phyloP scores from a whole-genome alignment of 768 basidiomycete species.

The Boletus subparvulus region DNA sequence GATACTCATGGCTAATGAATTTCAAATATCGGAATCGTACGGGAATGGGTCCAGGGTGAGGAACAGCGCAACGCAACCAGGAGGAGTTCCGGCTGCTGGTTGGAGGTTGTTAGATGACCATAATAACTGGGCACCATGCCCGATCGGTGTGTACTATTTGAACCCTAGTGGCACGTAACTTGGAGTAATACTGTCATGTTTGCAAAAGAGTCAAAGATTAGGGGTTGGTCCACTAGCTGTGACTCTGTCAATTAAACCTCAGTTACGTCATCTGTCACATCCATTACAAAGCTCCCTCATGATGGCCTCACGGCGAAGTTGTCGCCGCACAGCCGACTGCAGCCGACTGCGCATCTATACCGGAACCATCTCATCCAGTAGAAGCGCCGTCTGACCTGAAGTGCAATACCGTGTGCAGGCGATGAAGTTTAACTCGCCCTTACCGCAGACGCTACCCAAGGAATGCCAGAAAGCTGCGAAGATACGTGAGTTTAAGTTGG shows the following conservation, averaged over 20 bases:
- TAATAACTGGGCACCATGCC: conserved; percentile 60
- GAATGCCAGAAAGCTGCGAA: conserved; percentile 87
- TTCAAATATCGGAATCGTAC: background rate
- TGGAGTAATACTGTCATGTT: background rate
- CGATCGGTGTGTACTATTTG: conserved; percentile 57
- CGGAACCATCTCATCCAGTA: background rate
- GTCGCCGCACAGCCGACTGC: conserved; percentile 20
- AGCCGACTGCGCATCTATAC: conserved; percentile 22
- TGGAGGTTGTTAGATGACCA: conserved; percentile 51
- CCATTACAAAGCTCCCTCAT: conserved; percentile 17
- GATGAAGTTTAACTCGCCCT: conserved; percentile 52
- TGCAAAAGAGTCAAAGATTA: background rate
- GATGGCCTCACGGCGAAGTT: background rate
- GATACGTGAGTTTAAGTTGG: conserved; percentile 56
- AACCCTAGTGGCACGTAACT: conserved; percentile 6
- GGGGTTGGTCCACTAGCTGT: too few relatives aligned
- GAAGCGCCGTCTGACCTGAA: background rate
- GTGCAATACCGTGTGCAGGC: background rate
- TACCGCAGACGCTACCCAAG: conserved; percentile 62
- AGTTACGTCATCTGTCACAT: conserved; percentile 23
- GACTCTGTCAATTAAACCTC: background rate
- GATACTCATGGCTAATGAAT: conserved; percentile 30
- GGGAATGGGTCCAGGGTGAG: background rate
- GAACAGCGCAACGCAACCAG: background rate
- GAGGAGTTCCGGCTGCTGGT: conserved; percentile 33